A percentile compares a stretch with the other conserved stretches of the same genome.
phyloP scores from a whole-genome alignment of 768 basidiomycete species.

The Gymnopilus dilepis region DNA sequence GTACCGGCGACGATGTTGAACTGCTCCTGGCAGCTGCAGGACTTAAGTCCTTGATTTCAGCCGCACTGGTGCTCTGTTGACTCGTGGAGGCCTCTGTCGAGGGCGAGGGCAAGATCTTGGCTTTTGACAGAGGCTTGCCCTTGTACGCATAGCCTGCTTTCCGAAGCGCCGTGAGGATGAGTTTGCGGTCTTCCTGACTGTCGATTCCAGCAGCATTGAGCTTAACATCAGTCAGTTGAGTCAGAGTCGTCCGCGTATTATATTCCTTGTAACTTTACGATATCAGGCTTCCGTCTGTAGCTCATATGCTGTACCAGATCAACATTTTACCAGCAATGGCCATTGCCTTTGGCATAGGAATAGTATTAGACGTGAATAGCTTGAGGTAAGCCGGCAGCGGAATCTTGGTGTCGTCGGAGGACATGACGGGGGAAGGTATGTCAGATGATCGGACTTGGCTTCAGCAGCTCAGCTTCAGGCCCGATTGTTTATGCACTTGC shows the following conservation, averaged over 20 bases:
- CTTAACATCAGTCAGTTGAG: constrained; percentile 61
- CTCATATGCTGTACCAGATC: constrained; percentile 21
- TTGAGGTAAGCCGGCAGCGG: constrained; percentile 71
- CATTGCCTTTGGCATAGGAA: constrained; percentile 73
- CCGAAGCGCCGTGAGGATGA: constrained; percentile 60
- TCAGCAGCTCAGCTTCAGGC: no score
- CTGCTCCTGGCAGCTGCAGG: constrained; percentile 20
- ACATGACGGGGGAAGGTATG: constrained; percentile 5
- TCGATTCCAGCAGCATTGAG: constrained; percentile 62
- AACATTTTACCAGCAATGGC: constrained; percentile 72
- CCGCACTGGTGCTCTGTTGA: constrained; percentile 12
- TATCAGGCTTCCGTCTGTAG: constrained; percentile 1
- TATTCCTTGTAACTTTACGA: constrained; percentile 70
- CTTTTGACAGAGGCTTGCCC: constrained; percentile 24
- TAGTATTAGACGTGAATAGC: constrained; percentile 58
- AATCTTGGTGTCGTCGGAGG: constrained; percentile 44
- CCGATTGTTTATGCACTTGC: not conserved
- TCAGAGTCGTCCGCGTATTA: constrained; percentile 64
- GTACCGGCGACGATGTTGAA: constrained; percentile 38
- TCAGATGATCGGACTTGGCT: no score
- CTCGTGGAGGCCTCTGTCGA: constrained; percentile 19
- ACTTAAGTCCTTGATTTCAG: no score
- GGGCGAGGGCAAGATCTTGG: constrained; percentile 15
- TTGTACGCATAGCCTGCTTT: constrained; percentile 63
- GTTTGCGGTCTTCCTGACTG: constrained; percentile 68